Evolutionary conservation across 768 basidiomycete genomes (phyloP).

Genomic region (Leccinum incarnatum): DNA sequence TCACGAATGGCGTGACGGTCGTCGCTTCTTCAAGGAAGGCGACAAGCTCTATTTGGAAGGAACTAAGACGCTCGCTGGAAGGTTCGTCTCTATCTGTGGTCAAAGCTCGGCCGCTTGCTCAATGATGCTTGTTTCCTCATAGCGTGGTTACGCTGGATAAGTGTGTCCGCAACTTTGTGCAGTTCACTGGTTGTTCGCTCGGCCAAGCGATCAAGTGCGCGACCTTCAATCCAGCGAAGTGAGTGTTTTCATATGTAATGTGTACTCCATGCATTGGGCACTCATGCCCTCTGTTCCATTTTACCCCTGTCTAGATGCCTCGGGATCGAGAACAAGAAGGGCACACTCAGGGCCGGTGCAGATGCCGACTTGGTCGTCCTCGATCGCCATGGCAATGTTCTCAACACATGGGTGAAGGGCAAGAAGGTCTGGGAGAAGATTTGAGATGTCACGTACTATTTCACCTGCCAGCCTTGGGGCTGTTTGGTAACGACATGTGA

Average conservation of each 20-base stretch:
- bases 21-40: slow-evolving; percentile 77
- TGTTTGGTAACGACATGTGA: neutral
- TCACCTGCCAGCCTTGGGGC: neutral
- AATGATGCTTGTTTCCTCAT: neutral
- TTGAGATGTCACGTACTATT: slow-evolving; percentile 9
- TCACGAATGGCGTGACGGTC: slow-evolving; percentile 86
- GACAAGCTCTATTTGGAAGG: slow-evolving; percentile 79
- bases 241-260: slow-evolving; percentile 17
- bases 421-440: slow-evolving; percentile 61
- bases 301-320: slow-evolving; percentile 51
- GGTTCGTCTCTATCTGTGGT: slow-evolving; percentile 41
- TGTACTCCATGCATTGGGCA: neutral
- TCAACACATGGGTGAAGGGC: slow-evolving; percentile 76
- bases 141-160: slow-evolving; percentile 82
- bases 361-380: slow-evolving; percentile 85
- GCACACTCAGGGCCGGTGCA: slow-evolving; percentile 75
- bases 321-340: slow-evolving; percentile 76
- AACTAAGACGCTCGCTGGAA: slow-evolving; percentile 85
- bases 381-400: slow-evolving; percentile 60
- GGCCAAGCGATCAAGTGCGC: slow-evolving; percentile 84
- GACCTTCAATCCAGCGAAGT: slow-evolving; percentile 83
- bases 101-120: neutral
- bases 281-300: neutral
- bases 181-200: slow-evolving; percentile 80
- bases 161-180: slow-evolving; percentile 81